Evolutionary conservation across 2,329 filamentous ascomycete species (phyloP), one percentile per base, ranked within the genome.

Genomic region (Alternaria brassicicola): DNA sequence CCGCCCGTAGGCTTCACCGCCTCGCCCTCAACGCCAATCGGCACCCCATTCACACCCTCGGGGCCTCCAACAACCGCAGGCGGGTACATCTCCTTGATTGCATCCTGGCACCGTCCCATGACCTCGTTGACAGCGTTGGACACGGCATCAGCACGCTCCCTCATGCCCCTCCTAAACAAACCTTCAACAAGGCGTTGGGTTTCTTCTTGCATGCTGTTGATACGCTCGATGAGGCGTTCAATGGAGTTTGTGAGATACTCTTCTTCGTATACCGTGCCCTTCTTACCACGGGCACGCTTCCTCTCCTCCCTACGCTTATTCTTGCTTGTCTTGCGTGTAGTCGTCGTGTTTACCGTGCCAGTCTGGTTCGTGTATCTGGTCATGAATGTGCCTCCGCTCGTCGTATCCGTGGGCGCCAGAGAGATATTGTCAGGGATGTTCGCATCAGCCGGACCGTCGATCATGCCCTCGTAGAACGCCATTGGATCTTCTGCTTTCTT

Each of bases 191-290:
- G 82, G 15, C 88, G 80, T 71, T 87, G 85, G 0, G 92, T 86
- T 75, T 99, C 95, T 1, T 86, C 83, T 49, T 88, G 85, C 3
- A 89, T 84, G 21, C 82, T 83, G 75, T 93, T 92, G 21, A 97
- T 87, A 33, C 93, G 85, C 75, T 96, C 92, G 13, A 97, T 86
- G 31, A 99, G 83, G 23, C 95, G 84, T 12, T 89, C 86, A 33
- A 98, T 88, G 66, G 89, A 94, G 76, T 93, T 95, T 57, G 97
- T 89, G 5, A 99, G 85, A 76, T 99, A 99, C 78, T 98, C 95
- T 74, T 98, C 94, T 77, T 99, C 95, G 77, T 99, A 99, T 5
- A 99, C 91, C 15, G 92, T 97, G 10, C 95, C 95, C 82, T 98
- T 98, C 76, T 97, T 94, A 23, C 95, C 95, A 7, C 92, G 84